A percentile compares a stretch with the other conserved stretches of the same genome.
Evolutionary conservation across 1,139 yeast genomes (phyloP).

Genomic region (Saccharomycopsis hybrid): DNA sequence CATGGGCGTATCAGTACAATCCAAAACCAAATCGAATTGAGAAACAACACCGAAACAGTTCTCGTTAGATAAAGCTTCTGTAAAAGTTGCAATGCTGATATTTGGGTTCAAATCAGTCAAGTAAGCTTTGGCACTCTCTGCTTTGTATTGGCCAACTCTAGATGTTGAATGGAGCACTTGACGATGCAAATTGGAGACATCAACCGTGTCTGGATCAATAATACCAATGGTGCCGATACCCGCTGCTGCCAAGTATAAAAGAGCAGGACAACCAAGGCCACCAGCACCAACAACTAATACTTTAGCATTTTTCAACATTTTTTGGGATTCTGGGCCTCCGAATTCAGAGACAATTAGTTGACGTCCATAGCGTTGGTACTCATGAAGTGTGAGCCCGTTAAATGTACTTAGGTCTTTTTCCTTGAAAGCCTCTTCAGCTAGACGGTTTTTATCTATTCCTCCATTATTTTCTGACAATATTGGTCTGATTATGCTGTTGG

Average conservation of each 20-base stretch:
- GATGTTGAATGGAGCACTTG: slow-evolving; percentile 74
- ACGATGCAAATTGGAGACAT: slow-evolving; percentile 78
- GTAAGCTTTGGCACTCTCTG: slow-evolving; percentile 64
- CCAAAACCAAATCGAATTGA: slow-evolving; percentile 71
- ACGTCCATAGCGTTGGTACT: slow-evolving; percentile 81
- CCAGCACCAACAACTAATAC: slow-evolving; percentile 92
- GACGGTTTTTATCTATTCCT: neutral
- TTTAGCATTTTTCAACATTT: slow-evolving; percentile 46
- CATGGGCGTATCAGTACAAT: slow-evolving; percentile 92
- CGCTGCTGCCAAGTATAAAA: slow-evolving; percentile 78
- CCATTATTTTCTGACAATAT: neutral
- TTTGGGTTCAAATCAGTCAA: slow-evolving; percentile 58
- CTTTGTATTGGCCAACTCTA: slow-evolving; percentile 63
- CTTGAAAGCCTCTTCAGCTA: neutral
- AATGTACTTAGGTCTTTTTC: too few relatives aligned
- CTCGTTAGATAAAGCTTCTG: slow-evolving; percentile 41
- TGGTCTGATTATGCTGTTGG: too few relatives aligned
- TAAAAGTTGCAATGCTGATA: slow-evolving; percentile 48
- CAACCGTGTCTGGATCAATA: slow-evolving; percentile 82
- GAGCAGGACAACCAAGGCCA: slow-evolving; percentile 91
- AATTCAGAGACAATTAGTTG: slow-evolving; percentile 81
- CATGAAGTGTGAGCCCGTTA: slow-evolving; percentile 46
- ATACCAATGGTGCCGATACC: slow-evolving; percentile 86
- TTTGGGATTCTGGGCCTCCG: slow-evolving; percentile 43
- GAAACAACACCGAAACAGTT: slow-evolving; percentile 62